phyloP scores from a whole-genome alignment of 257 asterid genomes.

The Mentha longifolia region DNA sequence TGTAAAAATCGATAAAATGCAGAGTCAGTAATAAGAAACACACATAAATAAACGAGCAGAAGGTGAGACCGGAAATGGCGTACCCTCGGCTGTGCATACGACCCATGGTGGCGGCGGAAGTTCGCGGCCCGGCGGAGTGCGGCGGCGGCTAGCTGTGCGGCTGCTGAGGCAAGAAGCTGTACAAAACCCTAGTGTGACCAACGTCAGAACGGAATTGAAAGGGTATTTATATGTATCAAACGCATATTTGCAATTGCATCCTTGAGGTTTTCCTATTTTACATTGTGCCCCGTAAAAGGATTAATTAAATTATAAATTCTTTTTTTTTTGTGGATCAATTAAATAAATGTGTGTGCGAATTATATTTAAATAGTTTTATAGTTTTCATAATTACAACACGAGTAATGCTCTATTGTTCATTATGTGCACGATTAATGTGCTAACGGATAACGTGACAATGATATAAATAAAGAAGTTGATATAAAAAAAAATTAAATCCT shows the following conservation, averaged over 20 bases:
- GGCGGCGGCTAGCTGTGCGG: constrained; percentile 31
- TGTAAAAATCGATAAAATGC: constrained; percentile 36
- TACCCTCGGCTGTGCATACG: constrained; percentile 97
- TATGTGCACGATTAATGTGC: no score
- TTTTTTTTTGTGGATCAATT: no score
- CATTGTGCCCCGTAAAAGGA: not conserved
- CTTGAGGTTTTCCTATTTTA: constrained; percentile 6
- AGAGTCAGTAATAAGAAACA: constrained; percentile 3
- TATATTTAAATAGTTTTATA: no score
- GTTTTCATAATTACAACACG: no score
- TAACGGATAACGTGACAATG: no score
- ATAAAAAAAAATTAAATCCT: no score
- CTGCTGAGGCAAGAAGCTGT: not conserved
- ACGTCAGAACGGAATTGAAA: not conserved
- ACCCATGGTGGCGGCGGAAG: constrained; percentile 60
- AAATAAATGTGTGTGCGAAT: no score
- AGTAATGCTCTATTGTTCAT: no score
- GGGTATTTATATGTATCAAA: constrained; percentile 9
- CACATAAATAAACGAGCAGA: not conserved
- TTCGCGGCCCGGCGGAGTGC: constrained; percentile 30
- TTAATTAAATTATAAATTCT: no score
- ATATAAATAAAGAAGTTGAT: no score
- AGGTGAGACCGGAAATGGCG: not conserved
- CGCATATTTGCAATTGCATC: constrained; percentile 39
- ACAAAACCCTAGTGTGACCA: constrained; percentile 42